Percentiles rank a stretch among this genome's conserved stretches.
Conservation (phyloP, 345 rosid species). For the Fremontodendron californicum region DNA sequence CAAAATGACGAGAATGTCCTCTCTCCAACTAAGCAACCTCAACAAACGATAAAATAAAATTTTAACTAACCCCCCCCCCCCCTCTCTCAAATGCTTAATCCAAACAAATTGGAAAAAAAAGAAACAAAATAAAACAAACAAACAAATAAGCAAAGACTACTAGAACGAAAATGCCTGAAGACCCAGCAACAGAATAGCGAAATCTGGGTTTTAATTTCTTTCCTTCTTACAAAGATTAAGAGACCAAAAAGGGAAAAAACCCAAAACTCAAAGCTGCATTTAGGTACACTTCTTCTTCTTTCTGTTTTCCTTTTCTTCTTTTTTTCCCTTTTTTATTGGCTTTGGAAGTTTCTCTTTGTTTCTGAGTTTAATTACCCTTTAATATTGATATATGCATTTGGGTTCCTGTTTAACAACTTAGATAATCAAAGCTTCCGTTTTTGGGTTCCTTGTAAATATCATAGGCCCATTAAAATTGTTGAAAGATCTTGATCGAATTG, state of each 20-base stretch:
- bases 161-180: background rate
- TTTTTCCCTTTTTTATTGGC: background rate
- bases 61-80: background rate
- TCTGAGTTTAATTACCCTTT: background rate
- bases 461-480: background rate
- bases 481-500: background rate
- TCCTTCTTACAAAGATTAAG: background rate
- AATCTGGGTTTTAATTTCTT: background rate
- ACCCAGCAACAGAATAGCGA: background rate
- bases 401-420: background rate
- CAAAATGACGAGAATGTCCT: slow-evolving; percentile 23
- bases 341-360: background rate
- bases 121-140: too few relatives aligned
- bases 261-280: background rate
- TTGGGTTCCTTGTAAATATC: background rate
- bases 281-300: background rate
- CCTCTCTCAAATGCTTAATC: background rate
- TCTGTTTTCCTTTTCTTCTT: background rate
- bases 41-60: background rate
- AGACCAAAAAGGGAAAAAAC: background rate
- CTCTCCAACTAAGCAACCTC: background rate
- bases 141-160: too few relatives aligned
- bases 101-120: background rate
- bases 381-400: background rate
- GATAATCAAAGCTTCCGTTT: slow-evolving; percentile 1